Base-by-base conservation (phyloP, 306 rosid genomes). In the Parietaria judaica region DNA sequence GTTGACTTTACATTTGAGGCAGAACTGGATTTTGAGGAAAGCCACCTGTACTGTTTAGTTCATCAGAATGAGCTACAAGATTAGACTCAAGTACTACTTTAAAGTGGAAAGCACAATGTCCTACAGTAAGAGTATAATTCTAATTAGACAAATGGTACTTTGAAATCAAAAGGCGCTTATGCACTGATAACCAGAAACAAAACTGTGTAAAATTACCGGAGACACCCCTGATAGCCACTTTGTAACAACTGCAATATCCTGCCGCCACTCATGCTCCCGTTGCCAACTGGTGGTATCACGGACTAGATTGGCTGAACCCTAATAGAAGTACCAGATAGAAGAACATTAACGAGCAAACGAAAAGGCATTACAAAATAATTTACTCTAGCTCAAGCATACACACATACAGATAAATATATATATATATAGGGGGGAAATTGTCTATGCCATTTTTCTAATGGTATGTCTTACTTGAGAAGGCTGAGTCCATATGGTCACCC, bases 221-320 rank as follows among this genome's bases (percentile, higher is more conserved):
- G 99, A 92, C 76, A 86, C 88, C 81, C 96, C 96, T 12, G 96
- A 80, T 43, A 92, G 75, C 99, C 99, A 92, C 80, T 92, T 92
- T 13, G 99, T 92, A 74, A 80, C 99, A 74, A 92, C 99, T 64
- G 99, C 99, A 77, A 92, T 89, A 79, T 92, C 99, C 80, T 92
- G 99, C 68, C 87, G 84, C 99, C 99, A 92, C 80, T 92, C 96
- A 72, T 92, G 94, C 74, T 92, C 99, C 57, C 69, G 95, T 55
- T 70, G 84, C 99, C 99, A 92, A 75, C 79, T 74, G 80, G 85
- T 92, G 56, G 99, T 67, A 79, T 92, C 99, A 60, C 74, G 94
- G 46, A 92, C 95, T 73, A 92, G 82, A 83, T 88, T 88, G 56
- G 85, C 73, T 60, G 94, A 77, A 48, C 99, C 99, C 99, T 92